A percentile compares a stretch with the other conserved stretches of the same genome.
phyloP scores from a whole-genome alignment of 805 yeast species.

The Naumovozyma castellii region DNA sequence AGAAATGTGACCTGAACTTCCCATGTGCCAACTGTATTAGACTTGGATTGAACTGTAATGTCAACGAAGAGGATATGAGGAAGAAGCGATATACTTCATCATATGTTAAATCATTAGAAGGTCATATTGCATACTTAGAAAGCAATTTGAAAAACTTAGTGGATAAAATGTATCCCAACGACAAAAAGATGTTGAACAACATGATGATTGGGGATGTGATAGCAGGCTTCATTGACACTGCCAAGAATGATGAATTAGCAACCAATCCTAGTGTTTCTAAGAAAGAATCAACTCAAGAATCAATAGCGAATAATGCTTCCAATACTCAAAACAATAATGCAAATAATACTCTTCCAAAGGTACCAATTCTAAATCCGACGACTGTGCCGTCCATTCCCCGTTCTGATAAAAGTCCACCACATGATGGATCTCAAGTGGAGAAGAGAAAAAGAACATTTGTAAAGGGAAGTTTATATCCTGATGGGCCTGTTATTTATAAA shows the following conservation, averaged over 20 bases:
- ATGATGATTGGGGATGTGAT: conserved; percentile 18
- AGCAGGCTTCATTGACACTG: conserved; percentile 5
- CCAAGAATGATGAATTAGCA: not conserved
- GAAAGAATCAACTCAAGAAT: not conserved
- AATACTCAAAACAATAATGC: no score
- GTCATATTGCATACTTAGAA: conserved; percentile 25
- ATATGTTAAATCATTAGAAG: conserved; percentile 40
- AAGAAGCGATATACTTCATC: conserved; percentile 41
- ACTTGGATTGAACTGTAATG: conserved; percentile 37
- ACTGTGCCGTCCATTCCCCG: no score
- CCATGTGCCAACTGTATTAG: conserved; percentile 43
- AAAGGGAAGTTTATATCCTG: conserved; percentile 29
- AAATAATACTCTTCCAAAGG: no score
- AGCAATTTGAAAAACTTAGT: conserved; percentile 18
- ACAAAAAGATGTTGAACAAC: conserved; percentile 10
- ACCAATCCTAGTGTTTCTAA: not conserved
- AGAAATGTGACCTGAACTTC: conserved; percentile 40
- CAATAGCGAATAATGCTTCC: not conserved
- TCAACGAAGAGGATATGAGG: conserved; percentile 40
- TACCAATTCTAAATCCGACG: not conserved
- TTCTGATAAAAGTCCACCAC: not conserved
- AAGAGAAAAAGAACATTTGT: conserved; percentile 17
- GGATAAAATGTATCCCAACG: conserved; percentile 16
- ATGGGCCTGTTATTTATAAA: conserved; percentile 24
- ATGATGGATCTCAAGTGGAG: not conserved